Conservation (phyloP, 2,329 filamentous ascomycete genomes). For the Mariannaea sp. region DNA sequence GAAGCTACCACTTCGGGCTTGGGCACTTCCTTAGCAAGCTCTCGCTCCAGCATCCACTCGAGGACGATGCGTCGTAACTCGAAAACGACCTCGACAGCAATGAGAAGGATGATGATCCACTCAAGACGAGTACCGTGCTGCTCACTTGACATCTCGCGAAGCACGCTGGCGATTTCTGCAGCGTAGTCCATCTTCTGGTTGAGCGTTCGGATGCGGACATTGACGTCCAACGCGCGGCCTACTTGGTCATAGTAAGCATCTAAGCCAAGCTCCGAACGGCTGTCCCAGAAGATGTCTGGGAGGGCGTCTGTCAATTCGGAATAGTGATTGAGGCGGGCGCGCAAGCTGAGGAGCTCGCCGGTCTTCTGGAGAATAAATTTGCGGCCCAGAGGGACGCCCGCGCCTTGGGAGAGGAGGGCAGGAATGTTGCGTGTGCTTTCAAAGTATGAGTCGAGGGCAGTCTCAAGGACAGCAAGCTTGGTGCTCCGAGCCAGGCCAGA, state of each 20-base stretch:
- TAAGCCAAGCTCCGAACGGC: slow-evolving; percentile 81
- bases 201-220: slow-evolving; percentile 84
- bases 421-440: slow-evolving; percentile 84
- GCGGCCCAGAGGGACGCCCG: slow-evolving; percentile 53
- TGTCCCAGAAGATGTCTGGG: slow-evolving; percentile 97
- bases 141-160: slow-evolving; percentile 87
- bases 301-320: slow-evolving; percentile 94
- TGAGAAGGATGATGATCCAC: slow-evolving; percentile 94
- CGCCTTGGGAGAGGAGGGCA: slow-evolving; percentile 71
- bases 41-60: slow-evolving; percentile 55
- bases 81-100: slow-evolving; percentile 89
- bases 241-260: slow-evolving; percentile 97
- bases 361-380: slow-evolving; percentile 90
- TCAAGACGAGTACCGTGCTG: slow-evolving; percentile 87
- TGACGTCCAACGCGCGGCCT: slow-evolving; percentile 86
- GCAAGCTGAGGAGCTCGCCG: slow-evolving; percentile 84
- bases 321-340: slow-evolving; percentile 94
- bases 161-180: slow-evolving; percentile 87
- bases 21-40: slow-evolving; percentile 28
- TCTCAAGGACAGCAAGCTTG: slow-evolving; percentile 91
- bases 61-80: slow-evolving; percentile 77
- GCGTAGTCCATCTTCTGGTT: slow-evolving; percentile 99
- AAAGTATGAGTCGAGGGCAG: slow-evolving; percentile 80
- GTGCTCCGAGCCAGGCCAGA: slow-evolving; percentile 91
- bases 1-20: slow-evolving; percentile 6